Evolutionary conservation across 1,139 yeast species (phyloP).

Genomic region (Yamadazyma jaroonii): DNA sequence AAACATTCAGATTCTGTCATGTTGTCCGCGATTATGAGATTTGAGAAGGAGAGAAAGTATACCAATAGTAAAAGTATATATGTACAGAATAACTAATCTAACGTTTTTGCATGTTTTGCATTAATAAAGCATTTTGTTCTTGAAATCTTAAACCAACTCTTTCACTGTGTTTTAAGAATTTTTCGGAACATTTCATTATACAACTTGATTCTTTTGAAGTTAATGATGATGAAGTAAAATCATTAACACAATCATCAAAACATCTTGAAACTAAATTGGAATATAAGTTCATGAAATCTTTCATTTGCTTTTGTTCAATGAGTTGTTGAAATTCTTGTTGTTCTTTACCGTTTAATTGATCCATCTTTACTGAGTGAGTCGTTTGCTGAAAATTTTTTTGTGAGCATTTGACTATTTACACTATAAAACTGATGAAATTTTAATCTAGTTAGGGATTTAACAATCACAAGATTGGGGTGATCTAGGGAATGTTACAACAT

Average conservation of each 20-base stretch:
- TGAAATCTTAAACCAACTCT: conserved; percentile 99
- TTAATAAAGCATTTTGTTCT: conserved; percentile 74
- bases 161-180: conserved; percentile 96
- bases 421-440: not conserved
- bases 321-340: conserved; percentile 95
- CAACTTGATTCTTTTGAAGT: conserved; percentile 83
- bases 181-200: conserved; percentile 90
- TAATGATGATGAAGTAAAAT: conserved; percentile 88
- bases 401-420: conserved; percentile 5
- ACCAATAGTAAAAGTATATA: not conserved
- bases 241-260: conserved; percentile 96
- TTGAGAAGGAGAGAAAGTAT: not conserved
- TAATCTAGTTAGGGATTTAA: conserved; percentile 11
- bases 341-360: conserved; percentile 83
- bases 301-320: conserved; percentile 97
- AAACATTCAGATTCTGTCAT: conserved; percentile 10
- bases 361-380: conserved; percentile 42
- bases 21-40: no score
- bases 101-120: conserved; percentile 46
- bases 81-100: conserved; percentile 10
- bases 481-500: conserved; percentile 80
- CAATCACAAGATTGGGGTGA: conserved; percentile 37
- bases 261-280: conserved; percentile 95
- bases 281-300: conserved; percentile 95
- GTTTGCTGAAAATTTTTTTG: conserved; percentile 10